These are phyloP conservation scores for Ogataea paradorogensis DNA, from an alignment of 805 yeast species.

Conservation along the genomic window DNA sequence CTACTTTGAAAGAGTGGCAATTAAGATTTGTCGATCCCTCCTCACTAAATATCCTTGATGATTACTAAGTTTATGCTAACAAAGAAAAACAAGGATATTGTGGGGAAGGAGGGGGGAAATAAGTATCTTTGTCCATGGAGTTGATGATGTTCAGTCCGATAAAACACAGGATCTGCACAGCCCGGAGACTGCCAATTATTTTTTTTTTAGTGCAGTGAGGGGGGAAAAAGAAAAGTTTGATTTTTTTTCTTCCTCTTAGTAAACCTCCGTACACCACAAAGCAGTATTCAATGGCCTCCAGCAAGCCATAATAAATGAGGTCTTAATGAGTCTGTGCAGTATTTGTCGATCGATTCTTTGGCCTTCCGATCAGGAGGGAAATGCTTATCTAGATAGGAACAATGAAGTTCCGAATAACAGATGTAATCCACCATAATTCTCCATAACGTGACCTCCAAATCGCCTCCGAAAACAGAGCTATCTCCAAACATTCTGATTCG, in stretches of 20 bases:
- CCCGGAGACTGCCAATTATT: constrained; percentile 1
- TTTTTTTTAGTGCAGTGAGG: constrained; percentile 1
- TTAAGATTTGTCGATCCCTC: background rate
- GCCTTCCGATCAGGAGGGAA: constrained; percentile 21
- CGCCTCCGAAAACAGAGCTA: constrained; percentile 18
- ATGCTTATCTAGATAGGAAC: constrained; percentile 27
- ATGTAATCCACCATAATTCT: constrained; percentile 33
- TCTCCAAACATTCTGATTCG: constrained; percentile 29
- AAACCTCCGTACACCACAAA: constrained; percentile 7
- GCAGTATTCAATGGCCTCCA: constrained; percentile 13
- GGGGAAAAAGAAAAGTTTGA: too few species aligned
- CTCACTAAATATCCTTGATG: background rate
- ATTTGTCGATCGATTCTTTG: constrained; percentile 14
- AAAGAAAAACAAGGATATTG: too few species aligned
- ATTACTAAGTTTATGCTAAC: background rate
- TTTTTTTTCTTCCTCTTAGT: too few species aligned
- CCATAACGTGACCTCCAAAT: constrained; percentile 29
- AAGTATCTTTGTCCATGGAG: background rate
- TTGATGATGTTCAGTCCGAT: constrained; percentile 5
- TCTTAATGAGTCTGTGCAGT: constrained; percentile 27
- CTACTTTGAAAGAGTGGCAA: background rate
- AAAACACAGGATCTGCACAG: constrained; percentile 9
- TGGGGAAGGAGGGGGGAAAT: too few species aligned
- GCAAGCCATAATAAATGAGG: constrained; percentile 32
- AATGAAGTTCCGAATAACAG: constrained; percentile 26